Conservation (phyloP, 257 asterid genomes). For the Jasminum sambac region DNA sequence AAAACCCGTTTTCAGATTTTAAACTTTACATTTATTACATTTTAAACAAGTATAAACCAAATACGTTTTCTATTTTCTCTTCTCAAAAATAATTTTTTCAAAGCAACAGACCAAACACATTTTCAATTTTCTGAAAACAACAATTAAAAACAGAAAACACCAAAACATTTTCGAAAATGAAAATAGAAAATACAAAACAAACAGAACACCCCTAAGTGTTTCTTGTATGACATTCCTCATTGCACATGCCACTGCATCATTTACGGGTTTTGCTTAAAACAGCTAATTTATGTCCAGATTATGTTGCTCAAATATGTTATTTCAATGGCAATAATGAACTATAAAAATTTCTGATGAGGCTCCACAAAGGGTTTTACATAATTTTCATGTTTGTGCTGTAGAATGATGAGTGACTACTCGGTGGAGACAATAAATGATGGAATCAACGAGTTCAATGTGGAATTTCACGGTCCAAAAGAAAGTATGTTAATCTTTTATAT, state of each 20-base stretch:
- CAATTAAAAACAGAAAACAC: no score
- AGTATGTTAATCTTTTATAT: slow-evolving; percentile 45
- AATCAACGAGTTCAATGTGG: slow-evolving; percentile 78
- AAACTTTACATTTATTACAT: no score
- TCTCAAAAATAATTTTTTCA: no score
- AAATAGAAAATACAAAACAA: no score
- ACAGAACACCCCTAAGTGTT: no score
- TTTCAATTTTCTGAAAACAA: no score
- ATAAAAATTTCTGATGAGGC: background rate
- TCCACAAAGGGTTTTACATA: background rate
- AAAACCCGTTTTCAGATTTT: no score
- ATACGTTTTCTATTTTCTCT: no score
- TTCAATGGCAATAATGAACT: background rate
- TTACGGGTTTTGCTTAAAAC: background rate
- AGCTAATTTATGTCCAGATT: background rate
- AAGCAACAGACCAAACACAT: no score
- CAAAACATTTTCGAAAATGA: no score
- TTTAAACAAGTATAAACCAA: no score
- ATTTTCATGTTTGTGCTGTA: slow-evolving; percentile 29
- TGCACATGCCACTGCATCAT: background rate
- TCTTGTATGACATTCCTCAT: background rate
- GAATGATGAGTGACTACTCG: slow-evolving; percentile 93
- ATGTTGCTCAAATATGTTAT: background rate
- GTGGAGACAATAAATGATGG: slow-evolving; percentile 90
- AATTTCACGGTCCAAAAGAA: slow-evolving; percentile 95